Evolutionary conservation across 768 basidiomycete genomes (phyloP).

Genomic region (Leucocoprinus sp.): DNA sequence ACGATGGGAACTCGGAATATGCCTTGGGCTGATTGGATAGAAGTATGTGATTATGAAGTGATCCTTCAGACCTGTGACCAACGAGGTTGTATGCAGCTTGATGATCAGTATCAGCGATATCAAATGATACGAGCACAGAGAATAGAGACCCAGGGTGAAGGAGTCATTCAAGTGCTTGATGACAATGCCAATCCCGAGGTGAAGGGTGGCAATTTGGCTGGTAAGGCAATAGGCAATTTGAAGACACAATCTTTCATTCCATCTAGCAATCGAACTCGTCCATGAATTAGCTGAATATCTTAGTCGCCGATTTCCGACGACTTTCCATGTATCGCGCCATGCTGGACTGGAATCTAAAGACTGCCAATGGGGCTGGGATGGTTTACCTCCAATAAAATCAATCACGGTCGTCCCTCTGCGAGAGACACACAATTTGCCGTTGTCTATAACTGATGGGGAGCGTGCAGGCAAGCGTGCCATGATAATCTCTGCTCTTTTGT

Average conservation of each 20-base stretch:
- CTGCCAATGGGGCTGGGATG: conserved; percentile 33
- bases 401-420: conserved; percentile 44
- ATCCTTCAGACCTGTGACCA: background rate
- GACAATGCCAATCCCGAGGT: conserved; percentile 31
- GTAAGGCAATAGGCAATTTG: conserved; percentile 16
- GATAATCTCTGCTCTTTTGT: conserved; percentile 56
- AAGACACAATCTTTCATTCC: background rate
- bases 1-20: conserved; percentile 65
- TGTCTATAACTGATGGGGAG: conserved; percentile 24
- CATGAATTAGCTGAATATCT: conserved; percentile 66
- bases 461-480: conserved; percentile 44
- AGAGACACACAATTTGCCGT: conserved; percentile 42
- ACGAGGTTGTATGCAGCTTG: conserved; percentile 34
- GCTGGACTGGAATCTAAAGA: conserved; percentile 10
- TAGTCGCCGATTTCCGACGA: conserved; percentile 48
- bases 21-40: conserved; percentile 68
- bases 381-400: conserved; percentile 38
- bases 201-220: conserved; percentile 31
- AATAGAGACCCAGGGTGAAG: conserved; percentile 40
- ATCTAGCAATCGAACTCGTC: conserved; percentile 53
- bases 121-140: conserved; percentile 53
- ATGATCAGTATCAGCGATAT: conserved; percentile 45
- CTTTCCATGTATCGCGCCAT: conserved; percentile 45
- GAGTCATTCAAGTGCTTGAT: conserved; percentile 39
- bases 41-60: conserved; percentile 32